A percentile compares a stretch with the other conserved stretches of the same genome.
phyloP scores from a whole-genome alignment of 2,329 filamentous ascomycete species.

The Ustilaginoidea virens region DNA sequence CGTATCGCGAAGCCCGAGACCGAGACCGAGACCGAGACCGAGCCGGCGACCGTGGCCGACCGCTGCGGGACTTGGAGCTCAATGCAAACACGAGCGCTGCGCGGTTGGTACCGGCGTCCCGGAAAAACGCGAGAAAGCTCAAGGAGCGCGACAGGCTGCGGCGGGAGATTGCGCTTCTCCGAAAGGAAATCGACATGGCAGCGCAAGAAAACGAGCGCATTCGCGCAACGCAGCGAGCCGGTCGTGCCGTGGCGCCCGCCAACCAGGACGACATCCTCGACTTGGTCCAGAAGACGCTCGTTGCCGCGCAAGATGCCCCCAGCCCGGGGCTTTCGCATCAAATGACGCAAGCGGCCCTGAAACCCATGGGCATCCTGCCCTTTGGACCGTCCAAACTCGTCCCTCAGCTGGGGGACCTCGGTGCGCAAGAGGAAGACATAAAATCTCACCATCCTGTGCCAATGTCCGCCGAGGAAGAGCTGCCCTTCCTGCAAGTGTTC shows the following conservation, averaged over 20 bases:
- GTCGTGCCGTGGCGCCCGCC: constrained; percentile 17
- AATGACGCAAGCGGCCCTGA: constrained; percentile 32
- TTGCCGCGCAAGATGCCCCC: constrained; percentile 17
- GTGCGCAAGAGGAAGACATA: constrained; percentile 24
- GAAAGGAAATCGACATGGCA: constrained; percentile 41
- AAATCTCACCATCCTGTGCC: constrained; percentile 49
- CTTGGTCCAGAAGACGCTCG: constrained; percentile 23
- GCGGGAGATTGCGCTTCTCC: constrained; percentile 38
- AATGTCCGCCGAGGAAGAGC: constrained; percentile 46
- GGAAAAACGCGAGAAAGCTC: constrained; percentile 33
- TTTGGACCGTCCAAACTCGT: constrained; percentile 25
- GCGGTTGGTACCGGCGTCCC: constrained; percentile 24
- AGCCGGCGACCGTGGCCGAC: not conserved
- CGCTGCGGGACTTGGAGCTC: constrained; percentile 3
- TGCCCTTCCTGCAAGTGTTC: constrained; percentile 57
- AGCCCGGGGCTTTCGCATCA: constrained; percentile 17
- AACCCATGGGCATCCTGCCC: constrained; percentile 35
- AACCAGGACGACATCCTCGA: constrained; percentile 24
- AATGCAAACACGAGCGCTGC: constrained; percentile 17
- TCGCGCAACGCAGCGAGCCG: constrained; percentile 23
- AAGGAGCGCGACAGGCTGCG: constrained; percentile 35
- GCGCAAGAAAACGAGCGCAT: constrained; percentile 43
- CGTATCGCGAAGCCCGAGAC: no score
- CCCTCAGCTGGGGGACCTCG: constrained; percentile 10
- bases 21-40: no score